Evolutionary conservation across 345 rosid species (phyloP), one percentile per base, ranked within the genome.

Genomic region (Kernera saxatilis): DNA sequence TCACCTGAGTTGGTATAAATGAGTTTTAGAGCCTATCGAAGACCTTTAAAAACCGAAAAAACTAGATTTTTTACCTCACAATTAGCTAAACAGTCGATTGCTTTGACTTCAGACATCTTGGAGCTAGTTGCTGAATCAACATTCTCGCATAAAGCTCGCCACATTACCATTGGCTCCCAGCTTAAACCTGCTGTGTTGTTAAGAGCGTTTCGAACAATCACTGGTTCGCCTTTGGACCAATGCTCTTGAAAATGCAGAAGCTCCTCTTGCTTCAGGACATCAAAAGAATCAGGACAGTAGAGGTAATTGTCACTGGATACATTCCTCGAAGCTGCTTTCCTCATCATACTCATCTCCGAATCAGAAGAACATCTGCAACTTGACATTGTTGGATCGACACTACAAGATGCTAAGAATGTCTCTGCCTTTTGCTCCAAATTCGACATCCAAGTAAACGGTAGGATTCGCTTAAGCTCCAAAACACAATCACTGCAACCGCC

Each of bases 111-210:
- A 22, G 89, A 85, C 85, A 83, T 85, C 36, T 78, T 81, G 37
- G 87, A 69, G 78, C 84, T 76, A 9, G 70, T 54, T 19, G 75
- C 59, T 26, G 79, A 66, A 78, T 86, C 87, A 54, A 30, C 72
- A 51, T 77, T 81, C 60, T 84, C 83, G 33, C 93, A 84, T 67
- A 94, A 79, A 9, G 96, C 97, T 32, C 96, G 95, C 95, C 91
- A 84, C 95, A 94, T 94, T 7, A 91, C 99, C 85, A 63, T 84
- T 21, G 99, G 99, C 71, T 94, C 99, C 99, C 99, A 91, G 81
- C 96, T 94, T 70, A 91, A 78, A 68, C 83, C 88, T 48, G 88
- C 58, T 19, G 85, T 70, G 66, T 48, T 67, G 71, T 82, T 77
- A 27, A 89, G 95, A 62, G 84, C 80, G 76, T 88, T 78, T 35